Conservation (phyloP, 306 rosid species). For the Fragaria iinumae region DNA sequence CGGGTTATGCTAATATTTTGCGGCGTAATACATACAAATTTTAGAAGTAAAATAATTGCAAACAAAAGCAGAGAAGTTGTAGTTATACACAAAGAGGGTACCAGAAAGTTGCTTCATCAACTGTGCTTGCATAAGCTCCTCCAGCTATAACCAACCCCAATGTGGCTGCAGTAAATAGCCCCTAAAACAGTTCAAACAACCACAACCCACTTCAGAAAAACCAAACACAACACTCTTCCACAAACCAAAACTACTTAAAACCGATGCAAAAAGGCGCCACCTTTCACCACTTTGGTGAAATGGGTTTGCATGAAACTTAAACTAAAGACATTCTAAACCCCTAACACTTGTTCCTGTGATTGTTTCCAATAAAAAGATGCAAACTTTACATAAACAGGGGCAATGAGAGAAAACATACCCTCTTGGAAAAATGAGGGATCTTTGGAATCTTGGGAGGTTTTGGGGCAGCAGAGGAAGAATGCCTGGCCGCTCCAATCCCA, state of each 20-base stretch:
- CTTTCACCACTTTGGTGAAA: not conserved
- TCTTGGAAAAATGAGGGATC: constrained; percentile 70
- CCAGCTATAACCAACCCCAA: constrained; percentile 81
- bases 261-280: not conserved
- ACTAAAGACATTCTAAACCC: not conserved
- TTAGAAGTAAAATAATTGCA: not conserved
- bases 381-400: not conserved
- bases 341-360: not conserved
- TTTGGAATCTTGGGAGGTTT: constrained; percentile 58
- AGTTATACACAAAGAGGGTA: constrained; percentile 48
- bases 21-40: not conserved
- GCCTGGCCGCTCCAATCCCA: constrained; percentile 40
- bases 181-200: constrained; percentile 61
- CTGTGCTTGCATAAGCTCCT: constrained; percentile 98
- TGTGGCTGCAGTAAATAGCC: constrained; percentile 76
- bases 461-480: constrained; percentile 52
- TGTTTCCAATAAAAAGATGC: not conserved
- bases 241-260: not conserved
- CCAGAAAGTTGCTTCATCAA: constrained; percentile 99
- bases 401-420: constrained; percentile 47
- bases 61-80: constrained; percentile 17
- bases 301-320: not conserved
- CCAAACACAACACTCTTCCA: constrained; percentile 3
- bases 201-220: constrained; percentile 18
- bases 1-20: not conserved